Evolutionary conservation across 1,139 yeast genomes (phyloP).

Genomic region (Groenewaldozyma auringiensis): DNA sequence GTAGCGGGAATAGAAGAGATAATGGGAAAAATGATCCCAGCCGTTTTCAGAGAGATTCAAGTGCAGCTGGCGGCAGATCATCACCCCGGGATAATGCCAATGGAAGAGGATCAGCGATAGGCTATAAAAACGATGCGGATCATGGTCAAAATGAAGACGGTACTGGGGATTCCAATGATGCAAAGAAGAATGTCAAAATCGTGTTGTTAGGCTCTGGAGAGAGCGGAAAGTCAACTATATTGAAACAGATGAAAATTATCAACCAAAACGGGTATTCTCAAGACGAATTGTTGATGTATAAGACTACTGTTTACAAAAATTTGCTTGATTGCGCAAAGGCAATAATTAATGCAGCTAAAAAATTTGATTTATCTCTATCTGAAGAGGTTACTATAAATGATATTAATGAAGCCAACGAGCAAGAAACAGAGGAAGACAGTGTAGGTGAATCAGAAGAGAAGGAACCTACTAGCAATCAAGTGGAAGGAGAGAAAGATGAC

Average conservation of each 20-base stretch:
- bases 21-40: background rate
- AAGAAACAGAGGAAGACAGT: constrained; percentile 6
- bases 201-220: constrained; percentile 68
- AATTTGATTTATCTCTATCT: constrained; percentile 18
- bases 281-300: constrained; percentile 55
- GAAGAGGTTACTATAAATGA: constrained; percentile 1
- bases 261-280: constrained; percentile 62
- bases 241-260: constrained; percentile 68
- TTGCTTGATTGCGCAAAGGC: constrained; percentile 55
- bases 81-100: background rate
- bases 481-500: background rate
- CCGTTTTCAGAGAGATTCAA: background rate
- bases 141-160: background rate
- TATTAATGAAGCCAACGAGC: constrained; percentile 8
- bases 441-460: constrained; percentile 4
- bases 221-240: constrained; percentile 66
- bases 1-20: background rate
- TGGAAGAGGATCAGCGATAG: background rate
- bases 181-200: constrained; percentile 42
- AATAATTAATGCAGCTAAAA: constrained; percentile 47
- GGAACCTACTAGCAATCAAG: background rate
- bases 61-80: background rate
- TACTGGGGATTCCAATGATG: background rate
- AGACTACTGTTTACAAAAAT: constrained; percentile 61
- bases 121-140: background rate